Evolutionary conservation across 768 basidiomycete species (phyloP), one percentile per base, ranked within the genome.

Genomic region (Trametes maxima): DNA sequence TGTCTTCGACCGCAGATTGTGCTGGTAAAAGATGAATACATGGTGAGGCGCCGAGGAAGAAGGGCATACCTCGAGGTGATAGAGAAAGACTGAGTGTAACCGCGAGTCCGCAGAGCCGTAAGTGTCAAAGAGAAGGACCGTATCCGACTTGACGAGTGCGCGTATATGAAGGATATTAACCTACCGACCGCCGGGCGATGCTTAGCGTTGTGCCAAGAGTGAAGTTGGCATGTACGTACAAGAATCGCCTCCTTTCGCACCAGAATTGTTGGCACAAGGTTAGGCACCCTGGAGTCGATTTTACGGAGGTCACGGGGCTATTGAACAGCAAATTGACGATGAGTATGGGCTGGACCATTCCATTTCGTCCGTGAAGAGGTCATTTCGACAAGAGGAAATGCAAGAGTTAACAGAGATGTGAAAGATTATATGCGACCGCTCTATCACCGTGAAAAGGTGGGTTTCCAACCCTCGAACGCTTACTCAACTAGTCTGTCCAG

Each of bases 221-320:
- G 25, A 35, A 43, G 24, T 35, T 50, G 36, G 48, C 19, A 55
- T 36, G 44, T 50, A 80, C 86, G 59, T 72, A 92, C 93, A 63
- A 98, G 80, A 65, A 98, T 86, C 48, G 91, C 93, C 75, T 93
- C 88, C 69, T 87, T 89, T 65, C 96, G 83, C 54, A 90, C 85
- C 58, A 98, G 84, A 69, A 98, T 95, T 43, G 95, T 95, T 42
- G 95, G 95, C 17, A 98, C 90, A 58, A 96, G 85, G 74, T 95
- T 97, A 37, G 95, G 94, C 66, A 95, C 84, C 66, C 94, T 82
- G 4, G 93, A 95, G 77, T 98, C 96, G 66, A 98, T 92, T 80
- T 98, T 97, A 56, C 96, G 89, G 22, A 98, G 80, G 79, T 98
- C 96, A 81, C 96, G 90, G 67, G 94, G 90, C 92, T 95, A 64